phyloP scores from a whole-genome alignment of 306 rosid species.

The Glycine tomentella region DNA sequence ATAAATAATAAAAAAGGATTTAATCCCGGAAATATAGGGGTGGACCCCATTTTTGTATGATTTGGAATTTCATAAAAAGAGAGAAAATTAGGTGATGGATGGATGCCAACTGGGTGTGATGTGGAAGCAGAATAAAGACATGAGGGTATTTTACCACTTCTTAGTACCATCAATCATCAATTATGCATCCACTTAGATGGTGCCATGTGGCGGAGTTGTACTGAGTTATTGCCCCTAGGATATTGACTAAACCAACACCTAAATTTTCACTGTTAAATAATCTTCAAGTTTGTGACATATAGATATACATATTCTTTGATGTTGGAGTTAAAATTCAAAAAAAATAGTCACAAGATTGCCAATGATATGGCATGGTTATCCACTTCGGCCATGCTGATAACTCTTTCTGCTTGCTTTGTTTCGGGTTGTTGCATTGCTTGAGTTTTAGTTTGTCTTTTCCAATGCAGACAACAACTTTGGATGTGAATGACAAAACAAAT shows the following conservation, averaged over 20 bases:
- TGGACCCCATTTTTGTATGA: slow-evolving; percentile 52
- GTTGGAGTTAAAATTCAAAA: slow-evolving; percentile 17
- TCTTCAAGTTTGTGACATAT: not conserved
- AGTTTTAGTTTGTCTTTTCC: slow-evolving; percentile 42
- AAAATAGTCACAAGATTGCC: slow-evolving; percentile 43
- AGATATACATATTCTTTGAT: not conserved
- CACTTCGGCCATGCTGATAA: slow-evolving; percentile 38
- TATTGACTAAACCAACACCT: not conserved
- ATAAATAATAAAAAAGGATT: no score
- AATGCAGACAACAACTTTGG: slow-evolving; percentile 44
- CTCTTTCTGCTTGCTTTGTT: slow-evolving; percentile 36
- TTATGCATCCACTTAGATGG: slow-evolving; percentile 38
- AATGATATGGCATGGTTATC: slow-evolving; percentile 54
- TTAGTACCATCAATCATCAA: slow-evolving; percentile 72
- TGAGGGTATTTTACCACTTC: slow-evolving; percentile 40
- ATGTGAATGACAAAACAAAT: slow-evolving; percentile 30
- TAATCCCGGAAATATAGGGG: slow-evolving; percentile 27
- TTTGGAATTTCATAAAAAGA: slow-evolving; percentile 28
- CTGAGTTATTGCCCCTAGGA: slow-evolving; percentile 7
- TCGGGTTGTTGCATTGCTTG: slow-evolving; percentile 27
- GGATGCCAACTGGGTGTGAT: slow-evolving; percentile 73
- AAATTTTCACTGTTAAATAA: not conserved
- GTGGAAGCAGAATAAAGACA: slow-evolving; percentile 70
- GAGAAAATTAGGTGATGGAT: slow-evolving; percentile 53
- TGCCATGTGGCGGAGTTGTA: slow-evolving; percentile 45